Evolutionary conservation across 495 filamentous ascomycete species (phyloP), one percentile per base, ranked within the genome.

Genomic region (Aspergillus sclerotiicarbonarius): DNA sequence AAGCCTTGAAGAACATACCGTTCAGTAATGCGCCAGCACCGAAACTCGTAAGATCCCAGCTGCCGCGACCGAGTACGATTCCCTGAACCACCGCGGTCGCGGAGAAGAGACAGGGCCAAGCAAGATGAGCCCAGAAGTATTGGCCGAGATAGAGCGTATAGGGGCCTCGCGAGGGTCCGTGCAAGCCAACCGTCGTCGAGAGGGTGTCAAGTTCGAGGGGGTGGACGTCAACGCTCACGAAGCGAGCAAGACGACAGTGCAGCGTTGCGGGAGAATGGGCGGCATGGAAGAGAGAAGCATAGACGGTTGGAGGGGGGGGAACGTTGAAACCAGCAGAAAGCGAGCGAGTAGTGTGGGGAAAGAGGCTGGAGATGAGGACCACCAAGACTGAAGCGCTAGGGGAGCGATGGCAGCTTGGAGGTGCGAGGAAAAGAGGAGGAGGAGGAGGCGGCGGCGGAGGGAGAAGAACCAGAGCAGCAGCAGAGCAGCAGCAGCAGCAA

Each of bases 1-100:
- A 45, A 60, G 29, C 62, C 57, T 19, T 54, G 56, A 66, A 68
- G 72, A 67, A 76, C 75, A 63, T 77, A 77, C 75, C 69, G 65
- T 72, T 70, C 65, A 71, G 64, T 68, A 74, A 77, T 77, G 75
- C 75, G 75, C 75, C 72, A 67, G 60, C 46, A 66, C 66, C 64
- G 60, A 69, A 66, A 58, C 62, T 62, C 58, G 71, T 66, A 54
- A 62, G 65, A 65, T 61, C 64, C 62, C 57, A 68, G 67, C 67
- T 75, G 67, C 69, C 71, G 72, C 71, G 70, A 73, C 66, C 69
- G 67, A 73, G 66, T 63, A 66, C 59, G 62, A 65, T 66, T 72
- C 66, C 67, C 59, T 61, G 53, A 61, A 57, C 65, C 64, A 70
- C 63, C 63, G 67, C 64, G 67, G 56, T 63, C 56, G 54, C 51